A percentile compares a stretch with the other conserved stretches of the same genome.
These are phyloP conservation scores for Ceratocystiopsis minuta DNA, from an alignment of 2,329 filamentous ascomycete species.

Conservation along the genomic window DNA sequence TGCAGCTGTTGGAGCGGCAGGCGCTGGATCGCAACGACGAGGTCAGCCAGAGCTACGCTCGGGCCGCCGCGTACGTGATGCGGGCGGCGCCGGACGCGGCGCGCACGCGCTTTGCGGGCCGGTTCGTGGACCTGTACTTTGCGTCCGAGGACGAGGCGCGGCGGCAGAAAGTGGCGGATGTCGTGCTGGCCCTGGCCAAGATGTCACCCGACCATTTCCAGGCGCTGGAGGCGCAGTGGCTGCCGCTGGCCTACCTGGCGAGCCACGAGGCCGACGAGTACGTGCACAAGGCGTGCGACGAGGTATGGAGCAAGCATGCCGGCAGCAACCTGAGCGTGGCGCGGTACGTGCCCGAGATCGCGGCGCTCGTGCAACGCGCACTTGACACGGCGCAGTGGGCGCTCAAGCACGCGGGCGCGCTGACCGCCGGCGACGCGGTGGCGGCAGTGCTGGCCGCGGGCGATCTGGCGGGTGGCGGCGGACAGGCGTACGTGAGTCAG, in stretches of 20 bases:
- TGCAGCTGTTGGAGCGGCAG: constrained; percentile 63
- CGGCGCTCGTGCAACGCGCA: constrained; percentile 44
- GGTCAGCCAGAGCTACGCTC: constrained; percentile 76
- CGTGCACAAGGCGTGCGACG: constrained; percentile 59
- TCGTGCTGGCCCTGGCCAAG: constrained; percentile 68
- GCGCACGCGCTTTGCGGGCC: constrained; percentile 31
- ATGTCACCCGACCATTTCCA: constrained; percentile 79
- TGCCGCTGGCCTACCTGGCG: constrained; percentile 78
- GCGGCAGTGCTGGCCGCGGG: constrained; percentile 44
- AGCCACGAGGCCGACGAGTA: constrained; percentile 73
- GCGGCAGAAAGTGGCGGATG: constrained; percentile 62
- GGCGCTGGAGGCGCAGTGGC: constrained; percentile 50
- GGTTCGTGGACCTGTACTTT: constrained; percentile 57
- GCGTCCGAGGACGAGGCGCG: constrained; percentile 58
- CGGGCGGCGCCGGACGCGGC: constrained; percentile 33
- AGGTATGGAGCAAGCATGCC: constrained; percentile 82
- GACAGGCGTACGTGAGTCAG: constrained; percentile 40
- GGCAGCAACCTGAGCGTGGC: constrained; percentile 67
- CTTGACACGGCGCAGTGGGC: constrained; percentile 74
- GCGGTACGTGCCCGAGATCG: constrained; percentile 72
- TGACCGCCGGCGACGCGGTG: constrained; percentile 59
- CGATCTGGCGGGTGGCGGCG: constrained; percentile 23
- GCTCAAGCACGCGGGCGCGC: constrained; percentile 73
- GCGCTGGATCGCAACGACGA: constrained; percentile 87
- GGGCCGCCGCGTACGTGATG: constrained; percentile 70